phyloP scores from a whole-genome alignment of 169 alveolate genomes.

The Eimeria praecox region DNA sequence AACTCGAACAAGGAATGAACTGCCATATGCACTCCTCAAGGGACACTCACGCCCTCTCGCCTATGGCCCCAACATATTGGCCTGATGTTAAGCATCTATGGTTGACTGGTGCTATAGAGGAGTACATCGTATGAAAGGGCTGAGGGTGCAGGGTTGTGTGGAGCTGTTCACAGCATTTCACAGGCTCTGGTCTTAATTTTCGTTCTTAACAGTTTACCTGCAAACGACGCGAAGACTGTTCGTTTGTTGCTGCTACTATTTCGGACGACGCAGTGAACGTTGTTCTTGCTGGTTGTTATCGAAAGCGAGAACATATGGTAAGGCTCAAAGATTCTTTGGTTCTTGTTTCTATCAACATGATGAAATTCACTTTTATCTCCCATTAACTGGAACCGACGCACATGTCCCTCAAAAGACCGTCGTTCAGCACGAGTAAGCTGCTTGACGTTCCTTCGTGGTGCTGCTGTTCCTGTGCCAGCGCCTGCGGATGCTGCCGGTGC shows the following conservation, averaged over 20 bases:
- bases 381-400: constrained; percentile 72
- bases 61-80: no score
- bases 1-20: neutral
- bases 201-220: constrained; percentile 20
- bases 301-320: constrained; percentile 90
- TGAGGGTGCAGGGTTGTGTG: neutral
- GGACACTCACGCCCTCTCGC: no score
- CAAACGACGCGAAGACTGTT: constrained; percentile 86
- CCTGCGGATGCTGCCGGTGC: constrained; percentile 5
- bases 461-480: neutral
- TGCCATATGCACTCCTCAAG: neutral
- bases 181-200: neutral
- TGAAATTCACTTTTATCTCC: constrained; percentile 91
- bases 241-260: constrained; percentile 89
- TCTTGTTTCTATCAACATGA: constrained; percentile 91
- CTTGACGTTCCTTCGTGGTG: neutral
- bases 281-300: constrained; percentile 91
- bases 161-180: neutral
- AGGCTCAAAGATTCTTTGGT: constrained; percentile 91
- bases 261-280: constrained; percentile 91
- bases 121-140: neutral
- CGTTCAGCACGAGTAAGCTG: constrained; percentile 68
- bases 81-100: neutral
- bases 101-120: no score
- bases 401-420: constrained; percentile 58